Evolutionary conservation across 306 rosid genomes (phyloP).

Genomic region (Prinsepia uniflora): DNA sequence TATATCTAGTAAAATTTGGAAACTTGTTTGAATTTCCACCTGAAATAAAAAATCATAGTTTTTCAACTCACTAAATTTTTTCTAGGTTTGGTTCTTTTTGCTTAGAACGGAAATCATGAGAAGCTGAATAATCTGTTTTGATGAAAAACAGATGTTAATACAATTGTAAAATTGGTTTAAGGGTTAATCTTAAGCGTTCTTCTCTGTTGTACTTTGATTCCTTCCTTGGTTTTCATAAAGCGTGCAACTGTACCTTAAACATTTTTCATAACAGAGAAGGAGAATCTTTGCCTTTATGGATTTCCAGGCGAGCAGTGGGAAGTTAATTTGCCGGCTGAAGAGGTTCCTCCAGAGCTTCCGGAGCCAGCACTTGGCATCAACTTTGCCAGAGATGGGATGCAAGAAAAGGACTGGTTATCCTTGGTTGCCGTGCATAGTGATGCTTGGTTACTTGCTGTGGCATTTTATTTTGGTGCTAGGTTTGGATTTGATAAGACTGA

Average conservation of each 20-base stretch:
- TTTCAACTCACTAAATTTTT: not conserved
- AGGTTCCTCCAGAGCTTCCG: slow-evolving; percentile 74
- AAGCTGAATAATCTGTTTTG: not conserved
- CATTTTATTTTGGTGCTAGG: slow-evolving; percentile 60
- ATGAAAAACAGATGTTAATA: not conserved
- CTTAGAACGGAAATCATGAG: not conserved
- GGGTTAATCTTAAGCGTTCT: not conserved
- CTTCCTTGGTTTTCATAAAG: not conserved
- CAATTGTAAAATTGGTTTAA: not conserved
- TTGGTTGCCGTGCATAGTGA: slow-evolving; percentile 74
- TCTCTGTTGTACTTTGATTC: not conserved
- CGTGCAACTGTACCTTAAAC: slow-evolving; percentile 1
- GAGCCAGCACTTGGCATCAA: slow-evolving; percentile 75
- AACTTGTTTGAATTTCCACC: not conserved
- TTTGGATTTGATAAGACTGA: slow-evolving; percentile 62
- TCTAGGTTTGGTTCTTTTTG: not conserved
- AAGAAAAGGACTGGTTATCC: slow-evolving; percentile 62
- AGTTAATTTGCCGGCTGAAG: slow-evolving; percentile 64
- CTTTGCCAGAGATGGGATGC: slow-evolving; percentile 63
- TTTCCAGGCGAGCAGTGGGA: slow-evolving; percentile 68
- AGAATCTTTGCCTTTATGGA: slow-evolving; percentile 78
- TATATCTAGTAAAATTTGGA: not conserved
- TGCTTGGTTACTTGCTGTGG: slow-evolving; percentile 68
- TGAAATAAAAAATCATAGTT: not conserved
- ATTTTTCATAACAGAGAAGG: slow-evolving; percentile 46